Conservation (phyloP, 1,139 yeast species). For the Taphrina deformans region DNA sequence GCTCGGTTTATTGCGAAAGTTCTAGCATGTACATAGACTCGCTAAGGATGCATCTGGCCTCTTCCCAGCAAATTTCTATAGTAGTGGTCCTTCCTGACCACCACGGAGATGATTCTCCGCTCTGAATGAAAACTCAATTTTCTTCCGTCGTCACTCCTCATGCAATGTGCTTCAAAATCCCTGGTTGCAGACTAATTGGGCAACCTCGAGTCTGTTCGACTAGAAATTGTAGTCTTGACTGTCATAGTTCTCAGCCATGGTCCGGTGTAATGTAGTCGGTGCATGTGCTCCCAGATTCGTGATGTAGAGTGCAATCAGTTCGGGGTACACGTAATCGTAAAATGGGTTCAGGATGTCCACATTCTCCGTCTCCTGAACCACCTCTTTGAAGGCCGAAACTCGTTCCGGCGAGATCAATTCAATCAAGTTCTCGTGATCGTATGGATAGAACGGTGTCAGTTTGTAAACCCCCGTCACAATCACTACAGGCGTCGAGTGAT, state of each 20-base stretch:
- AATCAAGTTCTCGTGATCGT: conserved; percentile 79
- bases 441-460: conserved; percentile 90
- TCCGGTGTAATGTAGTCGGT: conserved; percentile 92
- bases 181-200: too few species aligned
- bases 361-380: conserved; percentile 51
- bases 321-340: conserved; percentile 90
- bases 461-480: conserved; percentile 94
- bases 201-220: too few species aligned
- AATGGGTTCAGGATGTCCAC: conserved; percentile 90
- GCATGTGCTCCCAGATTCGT: conserved; percentile 96
- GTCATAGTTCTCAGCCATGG: conserved; percentile 84
- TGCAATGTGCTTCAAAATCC: too few species aligned
- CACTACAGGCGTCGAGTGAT: conserved; percentile 90
- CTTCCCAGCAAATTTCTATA: neutral
- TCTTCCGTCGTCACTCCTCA: too few species aligned
- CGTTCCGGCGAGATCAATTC: conserved; percentile 94
- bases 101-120: too few species aligned
- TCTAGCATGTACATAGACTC: neutral
- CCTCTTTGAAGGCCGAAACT: conserved; percentile 58
- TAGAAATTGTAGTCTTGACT: conserved; percentile 32
- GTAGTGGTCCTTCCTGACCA: neutral
- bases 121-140: too few species aligned
- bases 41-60: neutral
- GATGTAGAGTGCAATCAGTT: conserved; percentile 87
- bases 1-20: too few species aligned